Conservation (phyloP, 352 stramenopile genomes). For the Peronosclerospora sorghi region DNA sequence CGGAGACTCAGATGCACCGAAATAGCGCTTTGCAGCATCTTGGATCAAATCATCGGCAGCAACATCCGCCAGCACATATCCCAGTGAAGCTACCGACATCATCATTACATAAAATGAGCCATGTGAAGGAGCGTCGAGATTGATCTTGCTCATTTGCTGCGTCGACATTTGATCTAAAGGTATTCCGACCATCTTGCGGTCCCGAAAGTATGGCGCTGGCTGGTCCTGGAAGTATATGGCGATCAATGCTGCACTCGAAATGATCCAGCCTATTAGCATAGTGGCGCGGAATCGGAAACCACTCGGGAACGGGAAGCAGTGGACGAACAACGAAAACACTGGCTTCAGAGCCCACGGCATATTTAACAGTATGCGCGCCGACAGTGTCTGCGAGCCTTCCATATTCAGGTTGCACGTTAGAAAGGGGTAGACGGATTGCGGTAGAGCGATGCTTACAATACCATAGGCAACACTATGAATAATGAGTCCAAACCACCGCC, state of each 20-base stretch:
- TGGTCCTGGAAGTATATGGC: slow-evolving; percentile 28
- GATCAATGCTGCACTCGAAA: slow-evolving; percentile 21
- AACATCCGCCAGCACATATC: slow-evolving; percentile 74
- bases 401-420: slow-evolving; percentile 60
- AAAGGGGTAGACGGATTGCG: slow-evolving; percentile 50
- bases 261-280: slow-evolving; percentile 34
- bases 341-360: slow-evolving; percentile 45
- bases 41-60: slow-evolving; percentile 48
- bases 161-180: slow-evolving; percentile 17
- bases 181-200: slow-evolving; percentile 18
- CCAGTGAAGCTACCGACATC: slow-evolving; percentile 58
- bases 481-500: slow-evolving; percentile 35
- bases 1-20: slow-evolving; percentile 4
- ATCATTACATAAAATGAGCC: slow-evolving; percentile 43
- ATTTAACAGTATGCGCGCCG: slow-evolving; percentile 34
- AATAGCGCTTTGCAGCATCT: slow-evolving; percentile 17
- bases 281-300: slow-evolving; percentile 17
- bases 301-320: slow-evolving; percentile 19
- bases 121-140: slow-evolving; percentile 24
- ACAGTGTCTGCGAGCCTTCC: slow-evolving; percentile 51
- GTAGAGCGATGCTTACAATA: slow-evolving; percentile 38
- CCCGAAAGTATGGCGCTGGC: slow-evolving; percentile 34
- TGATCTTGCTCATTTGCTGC: slow-evolving; percentile 25
- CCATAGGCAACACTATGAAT: slow-evolving; percentile 42
- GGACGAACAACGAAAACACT: slow-evolving; percentile 29